phyloP scores from a whole-genome alignment of 139 green algal genomes.

The Gonium pectorale region DNA sequence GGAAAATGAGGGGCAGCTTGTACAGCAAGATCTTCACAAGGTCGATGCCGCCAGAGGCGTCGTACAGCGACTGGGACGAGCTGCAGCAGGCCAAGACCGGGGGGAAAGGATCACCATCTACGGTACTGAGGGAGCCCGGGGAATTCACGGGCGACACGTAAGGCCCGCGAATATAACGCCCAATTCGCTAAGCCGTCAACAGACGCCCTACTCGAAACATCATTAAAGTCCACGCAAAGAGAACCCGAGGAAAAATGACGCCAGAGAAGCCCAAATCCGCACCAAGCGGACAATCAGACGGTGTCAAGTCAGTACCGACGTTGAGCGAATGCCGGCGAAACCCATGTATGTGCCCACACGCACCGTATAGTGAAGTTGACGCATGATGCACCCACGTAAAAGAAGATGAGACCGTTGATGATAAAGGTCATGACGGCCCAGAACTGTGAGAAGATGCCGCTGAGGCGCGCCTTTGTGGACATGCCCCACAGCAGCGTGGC shows the following conservation, averaged over 20 bases:
- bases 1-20: constrained; percentile 60
- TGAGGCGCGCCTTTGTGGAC: constrained; percentile 55
- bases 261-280: no score
- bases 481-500: constrained; percentile 80
- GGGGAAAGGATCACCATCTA: no score
- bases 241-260: no score
- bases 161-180: no score
- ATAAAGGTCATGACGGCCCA: constrained; percentile 69
- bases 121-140: no score
- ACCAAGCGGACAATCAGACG: no score
- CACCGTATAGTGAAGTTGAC: constrained; percentile 88
- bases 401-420: constrained; percentile 70
- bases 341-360: background rate
- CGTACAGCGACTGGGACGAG: background rate
- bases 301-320: no score
- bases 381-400: constrained; percentile 70
- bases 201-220: no score
- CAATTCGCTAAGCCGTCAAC: no score
- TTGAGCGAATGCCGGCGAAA: background rate
- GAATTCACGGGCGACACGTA: no score
- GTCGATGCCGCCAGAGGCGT: background rate
- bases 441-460: constrained; percentile 57
- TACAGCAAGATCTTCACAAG: constrained; percentile 44
- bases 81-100: background rate
- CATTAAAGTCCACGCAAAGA: no score